Percentiles rank a stretch among this genome's conserved stretches.
These are phyloP conservation scores for Incumbomyces lentus DNA, from an alignment of 2,329 filamentous ascomycete genomes.

Conservation along the genomic window DNA sequence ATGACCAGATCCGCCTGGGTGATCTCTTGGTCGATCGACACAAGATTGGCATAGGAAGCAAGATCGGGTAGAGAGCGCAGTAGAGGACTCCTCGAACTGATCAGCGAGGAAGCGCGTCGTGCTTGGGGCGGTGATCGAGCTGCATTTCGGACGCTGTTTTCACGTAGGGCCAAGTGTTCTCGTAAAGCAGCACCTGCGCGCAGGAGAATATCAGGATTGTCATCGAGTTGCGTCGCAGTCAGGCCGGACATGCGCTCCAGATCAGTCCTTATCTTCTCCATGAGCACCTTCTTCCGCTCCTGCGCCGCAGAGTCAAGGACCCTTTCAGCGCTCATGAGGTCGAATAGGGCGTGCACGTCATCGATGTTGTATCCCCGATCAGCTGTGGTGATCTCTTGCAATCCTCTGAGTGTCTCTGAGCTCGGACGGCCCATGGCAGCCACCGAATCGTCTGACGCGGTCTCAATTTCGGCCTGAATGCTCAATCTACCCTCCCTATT, in stretches of 20 bases:
- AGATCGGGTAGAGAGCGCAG: slow-evolving; percentile 37
- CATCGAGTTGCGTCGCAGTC: slow-evolving; percentile 18
- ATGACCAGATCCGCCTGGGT: slow-evolving; percentile 37
- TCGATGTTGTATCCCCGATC: slow-evolving; percentile 20
- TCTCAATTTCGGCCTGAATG: background rate
- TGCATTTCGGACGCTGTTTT: slow-evolving; percentile 6
- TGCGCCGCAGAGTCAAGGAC: slow-evolving; percentile 20
- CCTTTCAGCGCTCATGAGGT: slow-evolving; percentile 20
- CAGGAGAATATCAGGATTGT: slow-evolving; percentile 22
- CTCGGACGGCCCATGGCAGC: background rate
- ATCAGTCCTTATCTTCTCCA: slow-evolving; percentile 39
- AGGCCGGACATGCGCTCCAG: slow-evolving; percentile 34
- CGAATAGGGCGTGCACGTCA: slow-evolving; percentile 22
- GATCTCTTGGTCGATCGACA: slow-evolving; percentile 29
- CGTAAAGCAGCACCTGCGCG: slow-evolving; percentile 24
- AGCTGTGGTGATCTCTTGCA: slow-evolving; percentile 8
- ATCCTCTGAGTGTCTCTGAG: background rate
- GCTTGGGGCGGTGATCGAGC: slow-evolving; percentile 29
- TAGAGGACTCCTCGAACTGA: slow-evolving; percentile 21
- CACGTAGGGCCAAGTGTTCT: slow-evolving; percentile 12
- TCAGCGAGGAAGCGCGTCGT: slow-evolving; percentile 22
- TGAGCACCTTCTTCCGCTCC: slow-evolving; percentile 36
- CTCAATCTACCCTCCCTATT: background rate
- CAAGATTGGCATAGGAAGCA: slow-evolving; percentile 30
- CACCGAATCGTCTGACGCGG: background rate